A percentile compares a stretch with the other conserved stretches of the same genome.
phyloP scores from a whole-genome alignment of 2,329 filamentous ascomycete genomes.

The Penicillium sclerotiorum region DNA sequence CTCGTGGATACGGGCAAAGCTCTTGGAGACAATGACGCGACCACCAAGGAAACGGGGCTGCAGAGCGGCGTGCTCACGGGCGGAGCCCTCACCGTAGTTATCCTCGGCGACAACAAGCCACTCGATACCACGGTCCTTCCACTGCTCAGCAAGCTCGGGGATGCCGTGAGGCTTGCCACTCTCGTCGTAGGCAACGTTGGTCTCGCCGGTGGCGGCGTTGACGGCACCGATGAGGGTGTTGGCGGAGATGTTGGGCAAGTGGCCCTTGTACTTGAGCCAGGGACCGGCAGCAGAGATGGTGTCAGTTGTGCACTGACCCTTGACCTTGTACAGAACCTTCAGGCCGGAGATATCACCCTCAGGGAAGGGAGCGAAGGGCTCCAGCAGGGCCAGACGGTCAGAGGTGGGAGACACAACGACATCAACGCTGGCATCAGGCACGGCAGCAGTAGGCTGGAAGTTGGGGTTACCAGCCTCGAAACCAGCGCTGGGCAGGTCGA shows the following conservation, averaged over 20 bases:
- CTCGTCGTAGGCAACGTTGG: constrained; percentile 87
- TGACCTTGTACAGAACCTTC: constrained; percentile 90
- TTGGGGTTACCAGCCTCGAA: constrained; percentile 78
- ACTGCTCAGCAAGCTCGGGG: constrained; percentile 71
- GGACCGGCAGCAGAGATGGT: constrained; percentile 93
- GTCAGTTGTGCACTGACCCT: constrained; percentile 97
- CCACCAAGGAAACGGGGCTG: constrained; percentile 90
- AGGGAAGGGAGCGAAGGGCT: constrained; percentile 88
- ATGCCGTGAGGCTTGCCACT: constrained; percentile 64
- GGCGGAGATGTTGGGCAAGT: constrained; percentile 93
- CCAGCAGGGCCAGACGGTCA: constrained; percentile 83
- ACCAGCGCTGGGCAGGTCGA: constrained; percentile 66
- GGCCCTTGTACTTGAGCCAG: constrained; percentile 99
- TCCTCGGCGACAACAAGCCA: constrained; percentile 98
- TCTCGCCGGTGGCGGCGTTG: constrained; percentile 89
- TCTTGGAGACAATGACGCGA: constrained; percentile 75
- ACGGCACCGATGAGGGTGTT: constrained; percentile 96
- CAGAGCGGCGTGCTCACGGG: constrained; percentile 84
- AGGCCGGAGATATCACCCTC: constrained; percentile 72
- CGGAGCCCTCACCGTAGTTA: constrained; percentile 93
- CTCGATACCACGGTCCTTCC: constrained; percentile 72
- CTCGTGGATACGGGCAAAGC: constrained; percentile 90
- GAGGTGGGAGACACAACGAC: constrained; percentile 86
- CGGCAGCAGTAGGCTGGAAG: constrained; percentile 72
- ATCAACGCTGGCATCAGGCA: constrained; percentile 69